Base-by-base conservation (phyloP, 1,139 yeast genomes). In the Trichomonascaceae sp. region DNA sequence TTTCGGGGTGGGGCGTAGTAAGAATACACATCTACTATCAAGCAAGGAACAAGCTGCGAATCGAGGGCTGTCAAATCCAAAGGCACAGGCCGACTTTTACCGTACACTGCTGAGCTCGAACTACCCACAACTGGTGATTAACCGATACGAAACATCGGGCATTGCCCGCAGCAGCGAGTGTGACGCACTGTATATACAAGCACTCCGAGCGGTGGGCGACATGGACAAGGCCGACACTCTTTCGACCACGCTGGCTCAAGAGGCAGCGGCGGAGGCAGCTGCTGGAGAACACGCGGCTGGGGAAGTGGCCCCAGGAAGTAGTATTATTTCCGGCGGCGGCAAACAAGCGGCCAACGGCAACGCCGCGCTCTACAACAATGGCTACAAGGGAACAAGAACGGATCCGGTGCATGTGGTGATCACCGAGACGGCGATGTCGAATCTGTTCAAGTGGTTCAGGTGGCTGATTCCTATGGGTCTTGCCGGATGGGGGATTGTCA, bases 321-420 rank as follows among this genome's bases (percentile, higher is more conserved):
- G 11, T 22, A 29, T 28, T 30, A 37, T 23, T 28, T 30, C 26
- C 22, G 28, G 16, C 25, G 23, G 35, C 26, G 38, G 32, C 20
- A 34, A 33, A 31, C 18, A 26, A 15, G 36, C 38, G 9, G 45
- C 36, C 36, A 40, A 43, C 5, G 45, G 40, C 13, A 8, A 17
- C 9, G 33, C 33, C 4, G 31, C 34, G 22, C 33, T 34, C 11
- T 27, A 30, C 17, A 25, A 18, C n/a, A 30, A 32, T 14, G 17
- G 30, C 30, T 43, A 45, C 29, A 45, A 46, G 26, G 63, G 63
- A 17, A 46, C 59, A 27, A 37, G 67, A 55, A 63, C 63, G 30
- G 85, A 77, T 40, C 98, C 98, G 1, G 71, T 89, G 26, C 95
- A 89, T 57, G 97, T 89, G 16, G 71, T 89, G 25, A 84, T 89